Evolutionary conservation across 116 monocot species (phyloP), one percentile per base, ranked within the genome.

Genomic region (Iris pallida): DNA sequence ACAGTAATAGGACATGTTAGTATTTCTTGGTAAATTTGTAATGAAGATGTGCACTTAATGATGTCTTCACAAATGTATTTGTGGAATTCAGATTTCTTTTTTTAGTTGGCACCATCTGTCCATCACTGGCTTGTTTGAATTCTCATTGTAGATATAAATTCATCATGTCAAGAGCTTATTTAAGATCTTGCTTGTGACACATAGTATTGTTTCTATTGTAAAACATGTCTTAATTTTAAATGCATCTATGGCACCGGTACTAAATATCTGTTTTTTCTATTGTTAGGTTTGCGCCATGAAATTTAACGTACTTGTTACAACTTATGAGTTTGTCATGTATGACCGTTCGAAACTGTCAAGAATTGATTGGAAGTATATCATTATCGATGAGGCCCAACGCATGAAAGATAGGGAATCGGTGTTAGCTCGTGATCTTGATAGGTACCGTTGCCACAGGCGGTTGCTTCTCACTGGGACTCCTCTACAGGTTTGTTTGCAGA

Each of bases 351-450:
- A 92, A 80, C 74, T 97, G 42, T 90, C 92, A 74, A 97, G 83
- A 82, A 64, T 97, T 79, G 90, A 88, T 76, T 97, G 97, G 97
- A 97, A 90, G 69, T 97, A 97, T 65, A 97, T 97, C 57, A 90
- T 97, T 19, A 92, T 97, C 71, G 97, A 97, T 78, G 97, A 97
- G 86, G 97, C 97, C 61, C 97, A 97, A 78, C 74, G 97, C 0
- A 97, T 97, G 97, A 97, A 97, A 55, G 85, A 97, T 55, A 90
- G 97, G 65, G 97, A 97, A 53, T 97, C 97, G 10, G 93, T 97
- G 63, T 74, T 97, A 79, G 92, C 97, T 44, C 89, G 93, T 68
- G 93, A 97, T 80, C 93, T 97, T 70, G 93, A 97, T 76, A 79
- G 85, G 48, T 97, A 97, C 59, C 92, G 85, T 53, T 97, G 97